These are phyloP conservation scores for Cytospora piceicola DNA, from an alignment of 2,329 filamentous ascomycete genomes.

Conservation along the genomic window DNA sequence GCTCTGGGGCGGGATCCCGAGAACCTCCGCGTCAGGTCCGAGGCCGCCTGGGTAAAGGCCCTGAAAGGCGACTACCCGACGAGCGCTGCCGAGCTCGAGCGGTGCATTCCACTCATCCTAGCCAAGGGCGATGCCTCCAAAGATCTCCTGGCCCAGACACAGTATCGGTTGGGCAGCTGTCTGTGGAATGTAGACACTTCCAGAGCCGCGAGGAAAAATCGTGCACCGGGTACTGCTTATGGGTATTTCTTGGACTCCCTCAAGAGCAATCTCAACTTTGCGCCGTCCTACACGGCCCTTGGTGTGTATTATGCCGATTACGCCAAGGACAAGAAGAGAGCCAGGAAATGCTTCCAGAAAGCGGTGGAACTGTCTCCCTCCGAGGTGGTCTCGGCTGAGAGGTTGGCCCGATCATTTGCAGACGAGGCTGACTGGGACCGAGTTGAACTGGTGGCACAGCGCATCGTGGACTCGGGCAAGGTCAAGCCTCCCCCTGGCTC, in stretches of 20 bases:
- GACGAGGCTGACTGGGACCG: slow-evolving; percentile 94
- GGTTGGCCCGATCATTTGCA: slow-evolving; percentile 83
- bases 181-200: slow-evolving; percentile 83
- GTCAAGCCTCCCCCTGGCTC: slow-evolving; percentile 89
- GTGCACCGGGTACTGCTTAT: slow-evolving; percentile 73
- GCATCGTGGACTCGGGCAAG: slow-evolving; percentile 93
- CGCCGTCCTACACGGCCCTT: slow-evolving; percentile 87
- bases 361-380: slow-evolving; percentile 89
- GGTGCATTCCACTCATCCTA: slow-evolving; percentile 68
- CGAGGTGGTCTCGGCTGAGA: slow-evolving; percentile 85
- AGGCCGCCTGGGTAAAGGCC: slow-evolving; percentile 91
- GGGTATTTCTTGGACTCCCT: slow-evolving; percentile 80
- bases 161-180: slow-evolving; percentile 86
- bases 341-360: slow-evolving; percentile 93
- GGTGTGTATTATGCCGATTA: slow-evolving; percentile 93
- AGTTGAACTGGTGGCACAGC: slow-evolving; percentile 87
- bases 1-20: slow-evolving; percentile 73
- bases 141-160: slow-evolving; percentile 80
- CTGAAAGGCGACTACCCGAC: slow-evolving; percentile 74
- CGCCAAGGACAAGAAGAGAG: slow-evolving; percentile 81
- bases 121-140: slow-evolving; percentile 59
- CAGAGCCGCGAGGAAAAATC: slow-evolving; percentile 74
- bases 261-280: slow-evolving; percentile 84
- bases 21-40: slow-evolving; percentile 80
- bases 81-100: slow-evolving; percentile 71